These are phyloP conservation scores for Geotrichum macrosporum DNA, from an alignment of 1,139 yeast species.

Conservation along the genomic window DNA sequence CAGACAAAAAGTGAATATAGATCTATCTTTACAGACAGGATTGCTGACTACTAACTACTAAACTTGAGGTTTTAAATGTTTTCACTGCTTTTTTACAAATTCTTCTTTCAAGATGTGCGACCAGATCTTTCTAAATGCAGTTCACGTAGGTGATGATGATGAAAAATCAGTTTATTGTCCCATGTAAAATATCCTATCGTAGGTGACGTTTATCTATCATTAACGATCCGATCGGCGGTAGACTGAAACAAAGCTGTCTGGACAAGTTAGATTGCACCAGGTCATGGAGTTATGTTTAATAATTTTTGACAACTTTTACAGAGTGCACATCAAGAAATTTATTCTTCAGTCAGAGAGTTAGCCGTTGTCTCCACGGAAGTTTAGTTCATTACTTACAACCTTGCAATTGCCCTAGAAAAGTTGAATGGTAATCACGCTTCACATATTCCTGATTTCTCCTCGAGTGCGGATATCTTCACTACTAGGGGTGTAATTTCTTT, in stretches of 20 bases:
- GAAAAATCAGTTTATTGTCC: no score
- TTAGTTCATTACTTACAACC: not conserved
- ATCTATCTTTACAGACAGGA: not conserved
- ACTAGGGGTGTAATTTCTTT: conserved; percentile 7
- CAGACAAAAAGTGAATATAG: conserved; percentile 70
- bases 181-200: no score
- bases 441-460: not conserved
- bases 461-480: not conserved
- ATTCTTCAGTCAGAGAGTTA: conserved; percentile 56
- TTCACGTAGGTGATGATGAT: conserved; percentile 27
- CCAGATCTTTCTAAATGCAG: no score
- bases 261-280: conserved; percentile 37
- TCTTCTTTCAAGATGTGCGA: no score
- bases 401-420: not conserved
- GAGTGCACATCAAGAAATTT: conserved; percentile 80
- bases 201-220: not conserved
- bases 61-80: conserved; percentile 61
- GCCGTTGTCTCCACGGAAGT: conserved; percentile 7
- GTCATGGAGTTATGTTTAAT: conserved; percentile 63
- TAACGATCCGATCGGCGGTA: conserved; percentile 31
- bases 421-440: no score
- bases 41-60: conserved; percentile 1
- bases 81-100: no score
- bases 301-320: conserved; percentile 86
- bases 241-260: conserved; percentile 36